phyloP scores from a whole-genome alignment of 352 stramenopile genomes.

The Pythium aquatile region DNA sequence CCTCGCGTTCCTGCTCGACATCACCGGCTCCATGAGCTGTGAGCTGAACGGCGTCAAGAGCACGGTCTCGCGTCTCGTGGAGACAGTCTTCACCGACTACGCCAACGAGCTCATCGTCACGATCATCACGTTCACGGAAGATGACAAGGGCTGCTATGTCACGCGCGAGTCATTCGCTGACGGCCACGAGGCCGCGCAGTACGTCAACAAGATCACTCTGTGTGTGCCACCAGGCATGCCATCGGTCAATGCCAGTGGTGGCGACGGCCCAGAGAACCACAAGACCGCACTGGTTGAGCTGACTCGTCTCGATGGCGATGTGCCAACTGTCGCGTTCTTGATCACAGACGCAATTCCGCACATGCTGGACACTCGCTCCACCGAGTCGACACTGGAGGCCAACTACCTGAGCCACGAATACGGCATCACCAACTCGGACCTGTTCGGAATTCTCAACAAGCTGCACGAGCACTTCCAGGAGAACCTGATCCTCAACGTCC shows the following conservation, averaged over 20 bases:
- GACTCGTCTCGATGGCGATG: constrained; percentile 41
- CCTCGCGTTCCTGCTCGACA: constrained; percentile 71
- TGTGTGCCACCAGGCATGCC: constrained; percentile 40
- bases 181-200: constrained; percentile 38
- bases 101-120: constrained; percentile 59
- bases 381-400: constrained; percentile 41
- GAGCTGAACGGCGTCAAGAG: constrained; percentile 56
- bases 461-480: constrained; percentile 51
- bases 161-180: constrained; percentile 63
- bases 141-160: constrained; percentile 49
- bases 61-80: constrained; percentile 51
- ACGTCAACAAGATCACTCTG: constrained; percentile 42
- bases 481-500: constrained; percentile 54
- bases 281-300: constrained; percentile 61
- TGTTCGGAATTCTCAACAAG: constrained; percentile 49
- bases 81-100: constrained; percentile 44
- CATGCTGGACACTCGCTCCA: constrained; percentile 33
- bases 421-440: constrained; percentile 45
- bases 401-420: constrained; percentile 46
- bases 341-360: constrained; percentile 66
- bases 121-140: constrained; percentile 73
- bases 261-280: constrained; percentile 66
- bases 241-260: constrained; percentile 41
- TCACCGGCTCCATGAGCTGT: constrained; percentile 67
- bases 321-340: constrained; percentile 63